These are phyloP conservation scores for Exophiala sp. DNA, from an alignment of 2,329 filamentous ascomycete species.

Conservation along the genomic window DNA sequence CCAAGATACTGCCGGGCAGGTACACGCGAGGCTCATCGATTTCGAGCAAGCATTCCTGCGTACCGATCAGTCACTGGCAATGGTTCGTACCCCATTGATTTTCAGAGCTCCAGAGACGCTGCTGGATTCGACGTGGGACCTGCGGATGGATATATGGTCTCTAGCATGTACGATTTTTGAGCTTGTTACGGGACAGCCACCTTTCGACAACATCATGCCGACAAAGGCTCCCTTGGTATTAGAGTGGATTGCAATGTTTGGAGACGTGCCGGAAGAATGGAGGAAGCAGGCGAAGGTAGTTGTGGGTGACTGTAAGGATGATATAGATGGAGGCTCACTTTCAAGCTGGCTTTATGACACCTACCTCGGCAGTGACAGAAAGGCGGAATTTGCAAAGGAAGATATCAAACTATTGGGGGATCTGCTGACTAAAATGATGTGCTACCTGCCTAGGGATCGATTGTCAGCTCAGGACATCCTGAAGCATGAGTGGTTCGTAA, in stretches of 20 bases:
- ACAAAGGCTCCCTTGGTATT: constrained; percentile 20
- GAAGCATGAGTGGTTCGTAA: constrained; percentile 19
- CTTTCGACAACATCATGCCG: constrained; percentile 25
- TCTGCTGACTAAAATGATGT: constrained; percentile 17
- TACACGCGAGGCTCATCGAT: constrained; percentile 21
- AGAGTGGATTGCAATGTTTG: constrained; percentile 27
- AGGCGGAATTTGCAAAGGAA: constrained; percentile 19
- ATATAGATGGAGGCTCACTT: constrained; percentile 14
- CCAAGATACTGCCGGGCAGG: constrained; percentile 3
- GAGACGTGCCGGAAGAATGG: constrained; percentile 23
- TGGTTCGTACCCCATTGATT: constrained; percentile 20
- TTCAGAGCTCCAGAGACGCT: constrained; percentile 26
- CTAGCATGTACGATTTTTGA: constrained; percentile 26
- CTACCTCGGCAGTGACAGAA: constrained; percentile 23
- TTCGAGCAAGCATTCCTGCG: constrained; percentile 22
- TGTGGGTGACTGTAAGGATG: constrained; percentile 10
- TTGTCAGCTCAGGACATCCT: constrained; percentile 12
- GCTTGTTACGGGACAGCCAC: constrained; percentile 25
- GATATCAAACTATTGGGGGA: constrained; percentile 21
- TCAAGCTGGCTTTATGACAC: constrained; percentile 22
- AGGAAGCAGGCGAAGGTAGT: constrained; percentile 16
- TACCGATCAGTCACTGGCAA: constrained; percentile 13
- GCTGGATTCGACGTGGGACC: constrained; percentile 18
- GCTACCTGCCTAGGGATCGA: constrained; percentile 13
- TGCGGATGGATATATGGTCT: constrained; percentile 22